Evolutionary conservation across 23 red algal genomes (phyloP).

Genomic region (Gracilariopsis chorda): DNA sequence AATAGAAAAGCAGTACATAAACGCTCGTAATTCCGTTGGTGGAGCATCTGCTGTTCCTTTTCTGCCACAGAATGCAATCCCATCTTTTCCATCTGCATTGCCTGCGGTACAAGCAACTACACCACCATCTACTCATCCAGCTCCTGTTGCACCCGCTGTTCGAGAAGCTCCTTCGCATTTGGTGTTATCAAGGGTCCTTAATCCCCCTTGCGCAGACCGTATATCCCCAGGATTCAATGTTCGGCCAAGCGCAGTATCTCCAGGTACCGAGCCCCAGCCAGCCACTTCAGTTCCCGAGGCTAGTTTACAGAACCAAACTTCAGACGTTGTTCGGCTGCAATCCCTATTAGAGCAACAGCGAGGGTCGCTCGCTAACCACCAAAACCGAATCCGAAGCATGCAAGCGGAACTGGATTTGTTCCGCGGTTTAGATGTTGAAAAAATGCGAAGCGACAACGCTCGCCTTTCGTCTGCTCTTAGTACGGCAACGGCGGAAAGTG

Average conservation of each 20-base stretch:
- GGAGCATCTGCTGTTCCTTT: background rate
- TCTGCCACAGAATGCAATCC: background rate
- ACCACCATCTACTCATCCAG: background rate
- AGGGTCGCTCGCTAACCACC: background rate
- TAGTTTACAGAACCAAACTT: too few species aligned
- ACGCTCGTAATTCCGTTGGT: background rate
- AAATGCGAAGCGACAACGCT: background rate
- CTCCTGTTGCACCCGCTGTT: background rate
- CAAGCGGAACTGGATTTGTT: background rate
- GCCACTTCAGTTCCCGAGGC: background rate
- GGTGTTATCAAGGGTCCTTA: too few species aligned
- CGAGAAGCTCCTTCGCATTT: too few species aligned
- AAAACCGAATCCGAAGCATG: background rate
- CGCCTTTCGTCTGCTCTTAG: background rate
- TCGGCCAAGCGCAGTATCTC: background rate
- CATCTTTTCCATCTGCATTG: background rate
- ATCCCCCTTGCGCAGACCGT: too few species aligned
- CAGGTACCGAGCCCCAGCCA: background rate
- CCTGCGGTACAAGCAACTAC: background rate
- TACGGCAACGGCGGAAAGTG: background rate
- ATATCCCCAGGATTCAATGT: background rate
- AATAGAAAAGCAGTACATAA: constrained; percentile 1
- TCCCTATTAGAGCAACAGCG: background rate
- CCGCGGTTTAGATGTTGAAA: constrained; percentile 15
- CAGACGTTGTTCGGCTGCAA: background rate